phyloP scores from a whole-genome alignment of 2,329 filamentous ascomycete genomes.

The Scedosporium aurantiacum region DNA sequence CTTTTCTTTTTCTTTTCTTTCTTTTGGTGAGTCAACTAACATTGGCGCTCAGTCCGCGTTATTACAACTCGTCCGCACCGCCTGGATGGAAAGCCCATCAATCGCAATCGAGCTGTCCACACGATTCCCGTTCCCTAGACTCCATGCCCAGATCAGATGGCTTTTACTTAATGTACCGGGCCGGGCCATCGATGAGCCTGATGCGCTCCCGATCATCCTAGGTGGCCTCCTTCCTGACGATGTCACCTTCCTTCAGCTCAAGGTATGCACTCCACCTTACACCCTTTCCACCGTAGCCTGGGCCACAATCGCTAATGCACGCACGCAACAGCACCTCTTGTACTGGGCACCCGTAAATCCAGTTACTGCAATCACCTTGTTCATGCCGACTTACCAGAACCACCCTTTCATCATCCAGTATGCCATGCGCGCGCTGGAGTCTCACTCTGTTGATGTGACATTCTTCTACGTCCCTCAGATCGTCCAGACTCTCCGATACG shows the following conservation, averaged over 20 bases:
- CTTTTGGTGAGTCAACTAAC: background rate
- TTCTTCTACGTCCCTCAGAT: constrained; percentile 99
- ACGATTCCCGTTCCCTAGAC: constrained; percentile 64
- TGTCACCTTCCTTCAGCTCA: constrained; percentile 66
- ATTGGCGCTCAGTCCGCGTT: constrained; percentile 36
- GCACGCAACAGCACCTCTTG: constrained; percentile 56
- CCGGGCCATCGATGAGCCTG: constrained; percentile 68
- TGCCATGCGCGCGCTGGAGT: constrained; percentile 88
- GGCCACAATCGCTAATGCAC: constrained; percentile 16
- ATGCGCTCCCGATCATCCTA: constrained; percentile 73
- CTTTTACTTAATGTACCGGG: constrained; percentile 74
- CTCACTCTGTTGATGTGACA: constrained; percentile 88
- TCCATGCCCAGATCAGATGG: constrained; percentile 67
- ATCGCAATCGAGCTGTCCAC: constrained; percentile 77
- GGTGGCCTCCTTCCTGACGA: constrained; percentile 67
- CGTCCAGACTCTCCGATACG: constrained; percentile 88
- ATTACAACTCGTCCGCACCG: constrained; percentile 59
- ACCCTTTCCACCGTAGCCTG: background rate
- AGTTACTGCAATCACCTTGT: constrained; percentile 85
- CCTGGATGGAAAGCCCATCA: constrained; percentile 76
- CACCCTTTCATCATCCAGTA: constrained; percentile 93
- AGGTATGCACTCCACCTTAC: constrained; percentile 36
- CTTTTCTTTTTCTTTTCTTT: background rate
- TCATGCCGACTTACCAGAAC: constrained; percentile 80
- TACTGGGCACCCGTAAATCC: constrained; percentile 92